A percentile compares a stretch with the other conserved stretches of the same genome.
Evolutionary conservation across 2,329 filamentous ascomycete species (phyloP).

Genomic region (Nigrospora oryzae): DNA sequence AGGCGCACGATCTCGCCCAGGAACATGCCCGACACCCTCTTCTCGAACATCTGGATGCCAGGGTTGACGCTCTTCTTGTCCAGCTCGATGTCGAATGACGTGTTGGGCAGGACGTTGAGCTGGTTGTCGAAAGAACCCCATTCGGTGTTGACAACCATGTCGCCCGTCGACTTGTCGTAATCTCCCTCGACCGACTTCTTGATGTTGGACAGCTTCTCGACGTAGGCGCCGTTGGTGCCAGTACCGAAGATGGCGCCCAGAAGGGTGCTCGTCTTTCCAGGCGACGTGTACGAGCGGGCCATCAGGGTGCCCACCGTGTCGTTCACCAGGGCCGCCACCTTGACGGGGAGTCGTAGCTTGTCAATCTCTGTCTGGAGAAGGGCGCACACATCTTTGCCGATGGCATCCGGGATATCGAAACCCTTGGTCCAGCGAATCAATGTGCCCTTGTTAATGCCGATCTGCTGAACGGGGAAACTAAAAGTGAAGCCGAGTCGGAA

Average conservation of each 20-base stretch:
- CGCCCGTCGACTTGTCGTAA: conserved; percentile 72
- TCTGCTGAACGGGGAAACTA: conserved; percentile 90
- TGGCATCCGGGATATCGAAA: conserved; percentile 89
- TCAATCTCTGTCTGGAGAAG: conserved; percentile 87
- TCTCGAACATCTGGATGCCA: conserved; percentile 97
- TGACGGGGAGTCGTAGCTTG: conserved; percentile 75
- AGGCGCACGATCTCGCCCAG: conserved; percentile 86
- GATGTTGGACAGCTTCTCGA: conserved; percentile 82
- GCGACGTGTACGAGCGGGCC: conserved; percentile 92
- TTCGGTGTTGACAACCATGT: conserved; percentile 98
- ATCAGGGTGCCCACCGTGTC: conserved; percentile 97
- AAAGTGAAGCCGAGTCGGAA: conserved; percentile 98
- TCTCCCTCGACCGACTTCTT: conserved; percentile 65
- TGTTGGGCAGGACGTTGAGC: conserved; percentile 79
- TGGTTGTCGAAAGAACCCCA: conserved; percentile 98
- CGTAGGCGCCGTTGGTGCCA: conserved; percentile 93
- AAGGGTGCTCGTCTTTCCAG: conserved; percentile 75
- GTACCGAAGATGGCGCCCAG: conserved; percentile 98
- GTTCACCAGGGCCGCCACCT: conserved; percentile 92
- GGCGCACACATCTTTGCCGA: conserved; percentile 91
- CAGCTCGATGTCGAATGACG: conserved; percentile 70
- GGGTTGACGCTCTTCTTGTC: conserved; percentile 81
- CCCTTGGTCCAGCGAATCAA: conserved; percentile 98
- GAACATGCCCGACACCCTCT: conserved; percentile 97
- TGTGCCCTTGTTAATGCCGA: conserved; percentile 89